phyloP scores from a whole-genome alignment of 2,329 filamentous ascomycete species.

The Fusarium hainanense region DNA sequence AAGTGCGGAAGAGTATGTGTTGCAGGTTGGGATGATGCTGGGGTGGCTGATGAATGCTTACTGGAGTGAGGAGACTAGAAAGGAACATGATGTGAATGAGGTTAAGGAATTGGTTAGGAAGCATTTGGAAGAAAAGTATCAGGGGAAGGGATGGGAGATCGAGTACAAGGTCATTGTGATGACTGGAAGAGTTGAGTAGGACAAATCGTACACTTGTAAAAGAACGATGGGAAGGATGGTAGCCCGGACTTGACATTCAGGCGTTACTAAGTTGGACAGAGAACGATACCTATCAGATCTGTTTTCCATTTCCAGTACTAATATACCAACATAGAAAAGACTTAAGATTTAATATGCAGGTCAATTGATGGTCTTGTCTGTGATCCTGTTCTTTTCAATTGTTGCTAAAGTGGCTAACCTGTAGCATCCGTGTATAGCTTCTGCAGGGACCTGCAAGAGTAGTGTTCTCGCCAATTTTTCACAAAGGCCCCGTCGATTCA shows the following conservation, averaged over 20 bases:
- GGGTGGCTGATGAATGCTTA: constrained; percentile 51
- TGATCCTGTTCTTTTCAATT: too few species aligned
- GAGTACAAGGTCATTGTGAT: constrained; percentile 42
- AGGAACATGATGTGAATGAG: constrained; percentile 52
- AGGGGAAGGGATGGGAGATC: constrained; percentile 43
- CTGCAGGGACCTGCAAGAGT: neutral
- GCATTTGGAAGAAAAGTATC: constrained; percentile 56
- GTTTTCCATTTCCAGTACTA: neutral
- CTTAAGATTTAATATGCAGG: neutral
- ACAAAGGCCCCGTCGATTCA: neutral
- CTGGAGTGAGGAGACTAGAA: constrained; percentile 55
- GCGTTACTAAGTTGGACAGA: too few species aligned
- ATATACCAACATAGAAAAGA: neutral
- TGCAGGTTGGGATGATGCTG: constrained; percentile 53
- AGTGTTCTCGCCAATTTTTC: neutral
- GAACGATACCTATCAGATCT: neutral
- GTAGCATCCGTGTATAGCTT: neutral
- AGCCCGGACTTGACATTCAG: neutral
- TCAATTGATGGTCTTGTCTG: neutral
- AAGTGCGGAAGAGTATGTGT: constrained; percentile 52
- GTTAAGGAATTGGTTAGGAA: constrained; percentile 50
- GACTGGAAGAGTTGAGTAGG: constrained; percentile 37
- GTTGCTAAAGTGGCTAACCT: neutral
- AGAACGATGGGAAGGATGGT: too few species aligned
- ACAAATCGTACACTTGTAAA: too few species aligned